phyloP scores from a whole-genome alignment of 306 rosid genomes.

The Vigna hirtella region DNA sequence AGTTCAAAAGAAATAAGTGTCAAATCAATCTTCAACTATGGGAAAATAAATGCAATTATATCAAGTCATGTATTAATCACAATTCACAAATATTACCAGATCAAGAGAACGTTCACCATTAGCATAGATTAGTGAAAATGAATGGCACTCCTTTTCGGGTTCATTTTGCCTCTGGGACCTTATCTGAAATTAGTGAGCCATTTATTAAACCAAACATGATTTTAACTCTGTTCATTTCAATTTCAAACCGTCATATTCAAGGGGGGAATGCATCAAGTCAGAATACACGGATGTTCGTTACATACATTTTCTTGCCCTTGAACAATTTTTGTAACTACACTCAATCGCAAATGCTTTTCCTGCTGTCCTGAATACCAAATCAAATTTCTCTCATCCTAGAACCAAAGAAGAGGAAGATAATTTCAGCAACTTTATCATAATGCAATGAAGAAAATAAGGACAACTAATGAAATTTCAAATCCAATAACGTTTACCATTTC shows the following conservation, averaged over 20 bases:
- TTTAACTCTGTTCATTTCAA: slow-evolving; percentile 26
- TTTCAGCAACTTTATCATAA: slow-evolving; percentile 17
- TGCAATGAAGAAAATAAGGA: slow-evolving; percentile 23
- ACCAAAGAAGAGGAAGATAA: slow-evolving; percentile 35
- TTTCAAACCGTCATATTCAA: slow-evolving; percentile 29
- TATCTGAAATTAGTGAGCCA: slow-evolving; percentile 58
- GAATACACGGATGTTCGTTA: slow-evolving; percentile 36
- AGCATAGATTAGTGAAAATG: slow-evolving; percentile 75
- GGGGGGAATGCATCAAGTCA: slow-evolving; percentile 19
- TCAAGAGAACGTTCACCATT: slow-evolving; percentile 81
- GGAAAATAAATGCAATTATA: slow-evolving; percentile 34
- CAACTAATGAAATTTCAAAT: neutral
- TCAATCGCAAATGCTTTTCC: slow-evolving; percentile 77
- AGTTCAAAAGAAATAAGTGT: slow-evolving; percentile 25
- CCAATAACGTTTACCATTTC: slow-evolving; percentile 4
- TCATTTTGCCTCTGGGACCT: slow-evolving; percentile 64
- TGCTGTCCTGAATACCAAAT: slow-evolving; percentile 79
- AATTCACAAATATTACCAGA: slow-evolving; percentile 59
- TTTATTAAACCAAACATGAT: slow-evolving; percentile 40
- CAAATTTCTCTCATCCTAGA: slow-evolving; percentile 85
- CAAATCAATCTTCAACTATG: slow-evolving; percentile 33
- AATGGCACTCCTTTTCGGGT: slow-evolving; percentile 66
- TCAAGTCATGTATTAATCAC: neutral
- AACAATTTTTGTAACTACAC: slow-evolving; percentile 63
- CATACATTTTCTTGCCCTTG: slow-evolving; percentile 78